phyloP scores from a whole-genome alignment of 345 rosid species.

The Linum lewisii region DNA sequence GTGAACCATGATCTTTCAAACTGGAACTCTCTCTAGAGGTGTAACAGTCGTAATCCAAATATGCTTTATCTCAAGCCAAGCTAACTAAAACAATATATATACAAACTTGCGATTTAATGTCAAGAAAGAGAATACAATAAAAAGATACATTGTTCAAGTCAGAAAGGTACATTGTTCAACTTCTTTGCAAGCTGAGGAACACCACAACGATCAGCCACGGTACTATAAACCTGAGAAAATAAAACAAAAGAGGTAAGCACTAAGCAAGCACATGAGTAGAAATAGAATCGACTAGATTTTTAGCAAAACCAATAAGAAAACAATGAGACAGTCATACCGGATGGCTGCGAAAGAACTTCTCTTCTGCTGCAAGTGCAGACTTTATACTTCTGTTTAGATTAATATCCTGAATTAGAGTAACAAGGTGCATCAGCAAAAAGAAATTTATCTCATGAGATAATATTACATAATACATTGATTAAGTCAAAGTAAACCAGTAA shows the following conservation, averaged over 20 bases:
- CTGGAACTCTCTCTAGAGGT: neutral
- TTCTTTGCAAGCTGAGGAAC: slow-evolving; percentile 90
- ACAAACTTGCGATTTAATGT: neutral
- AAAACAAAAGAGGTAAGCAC: neutral
- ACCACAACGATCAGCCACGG: slow-evolving; percentile 92
- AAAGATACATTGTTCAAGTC: slow-evolving; percentile 10
- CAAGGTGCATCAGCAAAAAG: slow-evolving; percentile 1
- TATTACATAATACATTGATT: neutral
- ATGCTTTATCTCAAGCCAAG: neutral
- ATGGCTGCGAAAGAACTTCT: slow-evolving; percentile 83
- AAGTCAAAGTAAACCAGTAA: neutral
- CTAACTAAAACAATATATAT: neutral
- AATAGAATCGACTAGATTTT: neutral
- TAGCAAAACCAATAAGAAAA: slow-evolving; percentile 11
- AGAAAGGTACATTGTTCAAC: slow-evolving; percentile 69
- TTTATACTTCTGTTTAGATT: slow-evolving; percentile 71
- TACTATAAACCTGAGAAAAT: slow-evolving; percentile 50
- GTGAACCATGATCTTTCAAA: neutral
- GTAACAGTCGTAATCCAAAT: neutral
- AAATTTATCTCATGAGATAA: neutral
- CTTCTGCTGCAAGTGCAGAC: slow-evolving; percentile 88
- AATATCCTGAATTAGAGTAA: slow-evolving; percentile 51
- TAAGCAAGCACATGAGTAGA: neutral
- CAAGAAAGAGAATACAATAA: neutral
- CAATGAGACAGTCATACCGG: slow-evolving; percentile 49